Evolutionary conservation across 1,284 basidiomycete species (phyloP).

Genomic region (Cutaneotrichosporon cavernicola): DNA sequence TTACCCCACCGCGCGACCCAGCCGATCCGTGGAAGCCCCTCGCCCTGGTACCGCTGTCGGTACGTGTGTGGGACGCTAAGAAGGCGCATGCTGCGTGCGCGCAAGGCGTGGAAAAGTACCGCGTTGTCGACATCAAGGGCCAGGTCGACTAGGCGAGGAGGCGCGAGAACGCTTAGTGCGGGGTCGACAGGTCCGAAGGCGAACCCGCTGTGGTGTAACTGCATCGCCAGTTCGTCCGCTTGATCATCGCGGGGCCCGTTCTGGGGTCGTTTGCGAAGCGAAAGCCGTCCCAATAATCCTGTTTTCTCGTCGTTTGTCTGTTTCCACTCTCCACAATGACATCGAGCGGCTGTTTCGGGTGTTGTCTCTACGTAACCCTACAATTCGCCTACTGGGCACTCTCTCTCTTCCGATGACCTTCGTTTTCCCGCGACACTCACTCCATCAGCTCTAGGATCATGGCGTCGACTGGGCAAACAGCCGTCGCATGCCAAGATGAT

Average conservation of each 20-base stretch:
- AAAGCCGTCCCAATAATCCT: too few relatives aligned
- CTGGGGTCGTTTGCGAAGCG: too few relatives aligned
- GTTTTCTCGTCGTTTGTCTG: too few relatives aligned
- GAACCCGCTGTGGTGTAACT: neutral
- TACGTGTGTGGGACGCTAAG: slow-evolving; percentile 57
- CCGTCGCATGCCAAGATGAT: too few relatives aligned
- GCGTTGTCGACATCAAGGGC: slow-evolving; percentile 59
- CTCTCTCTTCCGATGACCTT: too few relatives aligned
- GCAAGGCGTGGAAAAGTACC: slow-evolving; percentile 53
- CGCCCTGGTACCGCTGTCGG: slow-evolving; percentile 31
- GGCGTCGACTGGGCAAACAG: too few relatives aligned
- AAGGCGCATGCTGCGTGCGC: slow-evolving; percentile 53
- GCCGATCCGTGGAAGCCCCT: slow-evolving; percentile 33
- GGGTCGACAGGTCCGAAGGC: neutral
- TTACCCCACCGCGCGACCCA: slow-evolving; percentile 35
- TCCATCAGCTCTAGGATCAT: too few relatives aligned
- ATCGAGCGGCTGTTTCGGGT: too few relatives aligned
- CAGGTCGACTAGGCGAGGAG: slow-evolving; percentile 48
- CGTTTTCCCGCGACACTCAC: too few relatives aligned
- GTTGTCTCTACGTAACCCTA: too few relatives aligned
- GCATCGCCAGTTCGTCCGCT: neutral
- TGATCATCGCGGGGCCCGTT: neutral
- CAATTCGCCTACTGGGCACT: too few relatives aligned
- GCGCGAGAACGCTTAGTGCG: neutral
- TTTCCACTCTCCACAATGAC: too few relatives aligned